These are phyloP conservation scores for Alternaria sp. DNA, from an alignment of 2,329 filamentous ascomycete genomes.

Conservation along the genomic window DNA sequence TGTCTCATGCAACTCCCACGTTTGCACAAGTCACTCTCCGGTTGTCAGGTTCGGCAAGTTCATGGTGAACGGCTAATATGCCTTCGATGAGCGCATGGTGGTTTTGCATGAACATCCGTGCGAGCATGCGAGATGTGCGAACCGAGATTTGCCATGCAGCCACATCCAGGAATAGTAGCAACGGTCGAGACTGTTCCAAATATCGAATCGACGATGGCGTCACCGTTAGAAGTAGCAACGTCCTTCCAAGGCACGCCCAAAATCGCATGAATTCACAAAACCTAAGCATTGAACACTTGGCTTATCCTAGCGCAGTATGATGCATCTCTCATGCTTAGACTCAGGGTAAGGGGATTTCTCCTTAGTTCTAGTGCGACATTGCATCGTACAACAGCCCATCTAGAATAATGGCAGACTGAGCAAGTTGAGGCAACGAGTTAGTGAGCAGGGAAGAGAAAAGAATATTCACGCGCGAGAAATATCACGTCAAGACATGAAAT, in stretches of 20 bases:
- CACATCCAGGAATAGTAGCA: background rate
- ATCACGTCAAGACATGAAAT: background rate
- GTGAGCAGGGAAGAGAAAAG: background rate
- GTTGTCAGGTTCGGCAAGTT: background rate
- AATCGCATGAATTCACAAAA: background rate
- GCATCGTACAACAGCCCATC: background rate
- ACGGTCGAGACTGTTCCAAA: background rate
- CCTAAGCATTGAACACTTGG: background rate
- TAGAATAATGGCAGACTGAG: background rate
- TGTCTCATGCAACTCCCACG: background rate
- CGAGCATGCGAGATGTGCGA: background rate
- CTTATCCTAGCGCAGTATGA: background rate
- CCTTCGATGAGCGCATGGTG: background rate
- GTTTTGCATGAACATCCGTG: background rate
- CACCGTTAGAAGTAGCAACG: background rate
- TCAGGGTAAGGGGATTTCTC: background rate
- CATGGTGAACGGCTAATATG: background rate
- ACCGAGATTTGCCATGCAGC: conserved; percentile 1
- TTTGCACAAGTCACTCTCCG: background rate
- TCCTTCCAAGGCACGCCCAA: background rate
- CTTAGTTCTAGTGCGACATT: background rate
- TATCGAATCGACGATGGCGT: background rate
- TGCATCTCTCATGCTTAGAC: background rate
- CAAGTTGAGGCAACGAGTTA: background rate
- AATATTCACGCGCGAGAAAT: background rate